These are phyloP conservation scores for Fragaria nilgerrensis DNA, from an alignment of 306 rosid genomes.

Conservation along the genomic window DNA sequence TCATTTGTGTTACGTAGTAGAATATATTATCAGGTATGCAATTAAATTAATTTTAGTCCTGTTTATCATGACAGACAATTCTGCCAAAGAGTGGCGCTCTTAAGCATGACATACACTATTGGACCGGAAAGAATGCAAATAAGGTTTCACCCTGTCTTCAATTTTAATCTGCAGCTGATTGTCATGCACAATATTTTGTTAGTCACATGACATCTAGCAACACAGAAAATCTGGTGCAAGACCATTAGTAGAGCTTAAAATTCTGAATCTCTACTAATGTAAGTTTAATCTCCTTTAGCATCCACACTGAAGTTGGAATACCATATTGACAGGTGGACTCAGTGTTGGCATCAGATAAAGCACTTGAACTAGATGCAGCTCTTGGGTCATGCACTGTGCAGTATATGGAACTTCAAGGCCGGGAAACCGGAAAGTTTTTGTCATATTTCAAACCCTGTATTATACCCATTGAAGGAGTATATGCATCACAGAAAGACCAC, in stretches of 20 bases:
- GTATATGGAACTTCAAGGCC: slow-evolving; percentile 87
- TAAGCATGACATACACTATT: slow-evolving; percentile 80
- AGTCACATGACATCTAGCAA: neutral
- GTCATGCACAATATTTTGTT: neutral
- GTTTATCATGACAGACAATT: slow-evolving; percentile 60
- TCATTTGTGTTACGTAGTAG: slow-evolving; percentile 12
- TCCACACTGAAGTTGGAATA: slow-evolving; percentile 6
- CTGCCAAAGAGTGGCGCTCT: slow-evolving; percentile 61
- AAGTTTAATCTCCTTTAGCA: neutral
- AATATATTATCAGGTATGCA: slow-evolving; percentile 12
- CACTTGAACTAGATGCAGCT: slow-evolving; percentile 87
- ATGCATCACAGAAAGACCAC: slow-evolving; percentile 53
- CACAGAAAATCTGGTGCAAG: neutral
- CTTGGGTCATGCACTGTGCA: slow-evolving; percentile 95
- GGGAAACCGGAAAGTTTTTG: slow-evolving; percentile 74
- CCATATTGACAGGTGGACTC: slow-evolving; percentile 65
- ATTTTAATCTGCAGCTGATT: neutral
- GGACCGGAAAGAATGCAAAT: slow-evolving; percentile 70
- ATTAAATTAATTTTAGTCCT: slow-evolving; percentile 27
- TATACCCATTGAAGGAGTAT: slow-evolving; percentile 80
- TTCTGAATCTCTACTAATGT: neutral
- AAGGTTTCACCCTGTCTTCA: slow-evolving; percentile 42
- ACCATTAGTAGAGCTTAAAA: neutral
- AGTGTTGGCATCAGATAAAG: slow-evolving; percentile 79
- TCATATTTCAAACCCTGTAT: slow-evolving; percentile 89